Percentiles rank a stretch among this genome's conserved stretches.
Evolutionary conservation across 129 eudicot species (phyloP).

Genomic region (Pulicaria dysenterica): DNA sequence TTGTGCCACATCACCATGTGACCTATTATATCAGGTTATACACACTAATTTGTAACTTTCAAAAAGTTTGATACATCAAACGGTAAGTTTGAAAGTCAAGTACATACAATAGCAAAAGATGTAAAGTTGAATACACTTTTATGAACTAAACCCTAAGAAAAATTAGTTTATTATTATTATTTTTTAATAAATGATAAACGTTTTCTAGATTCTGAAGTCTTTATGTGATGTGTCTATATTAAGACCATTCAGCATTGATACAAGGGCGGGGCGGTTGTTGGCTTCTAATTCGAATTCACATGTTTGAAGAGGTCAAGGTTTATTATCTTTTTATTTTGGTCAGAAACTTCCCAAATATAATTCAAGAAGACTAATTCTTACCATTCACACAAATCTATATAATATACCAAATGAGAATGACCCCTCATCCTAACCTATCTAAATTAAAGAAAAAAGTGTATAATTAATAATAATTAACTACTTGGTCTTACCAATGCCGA

Average conservation of each 20-base stretch:
- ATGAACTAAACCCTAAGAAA: too few relatives aligned
- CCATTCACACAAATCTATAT: constrained; percentile 14
- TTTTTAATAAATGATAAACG: too few relatives aligned
- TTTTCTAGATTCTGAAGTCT: background rate
- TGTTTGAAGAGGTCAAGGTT: constrained; percentile 29
- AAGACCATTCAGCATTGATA: background rate
- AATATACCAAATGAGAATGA: constrained; percentile 28
- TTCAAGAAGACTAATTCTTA: constrained; percentile 31
- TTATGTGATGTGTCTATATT: background rate
- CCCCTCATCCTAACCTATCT: constrained; percentile 27
- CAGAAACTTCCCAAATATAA: constrained; percentile 23
- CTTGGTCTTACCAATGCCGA: constrained; percentile 25
- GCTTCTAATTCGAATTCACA: constrained; percentile 14
- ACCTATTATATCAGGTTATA: too few relatives aligned
- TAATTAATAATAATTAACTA: constrained; percentile 8
- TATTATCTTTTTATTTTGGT: background rate
- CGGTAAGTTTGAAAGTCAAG: too few relatives aligned
- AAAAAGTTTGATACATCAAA: too few relatives aligned
- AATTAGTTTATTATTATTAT: too few relatives aligned
- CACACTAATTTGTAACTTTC: too few relatives aligned
- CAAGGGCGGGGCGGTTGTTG: background rate
- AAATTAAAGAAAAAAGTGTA: constrained; percentile 18
- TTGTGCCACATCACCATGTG: too few relatives aligned
- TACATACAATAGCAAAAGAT: too few relatives aligned
- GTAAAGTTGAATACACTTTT: too few relatives aligned